Conservation (phyloP, 352 stramenopile species). For the Phytopythium chamaehyphon region DNA sequence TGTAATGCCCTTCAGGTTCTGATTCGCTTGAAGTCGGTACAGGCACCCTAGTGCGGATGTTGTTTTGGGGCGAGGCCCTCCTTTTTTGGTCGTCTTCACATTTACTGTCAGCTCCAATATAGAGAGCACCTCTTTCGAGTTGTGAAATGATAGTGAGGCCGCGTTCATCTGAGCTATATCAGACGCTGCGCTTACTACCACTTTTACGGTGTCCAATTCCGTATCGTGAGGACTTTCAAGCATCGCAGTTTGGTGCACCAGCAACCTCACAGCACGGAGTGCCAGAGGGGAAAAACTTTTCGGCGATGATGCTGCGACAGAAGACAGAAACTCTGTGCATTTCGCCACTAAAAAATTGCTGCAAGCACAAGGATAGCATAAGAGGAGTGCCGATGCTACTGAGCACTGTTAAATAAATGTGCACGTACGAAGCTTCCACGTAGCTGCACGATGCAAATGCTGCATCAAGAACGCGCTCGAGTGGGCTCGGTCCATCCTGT, state of each 20-base stretch:
- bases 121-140: conserved; percentile 13
- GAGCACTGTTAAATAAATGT: neutral
- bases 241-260: conserved; percentile 35
- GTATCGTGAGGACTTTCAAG: conserved; percentile 25
- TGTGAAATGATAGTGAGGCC: neutral
- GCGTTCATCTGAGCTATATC: conserved; percentile 3
- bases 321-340: conserved; percentile 34
- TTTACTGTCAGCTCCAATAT: conserved; percentile 24
- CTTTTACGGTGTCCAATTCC: conserved; percentile 24
- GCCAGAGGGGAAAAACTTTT: conserved; percentile 23
- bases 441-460: neutral
- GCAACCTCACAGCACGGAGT: conserved; percentile 27
- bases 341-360: conserved; percentile 31
- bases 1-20: conserved; percentile 16
- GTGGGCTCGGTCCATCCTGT: neutral
- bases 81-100: conserved; percentile 14
- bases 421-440: conserved; percentile 3
- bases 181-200: conserved; percentile 26
- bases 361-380: neutral
- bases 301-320: conserved; percentile 18
- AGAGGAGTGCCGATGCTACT: neutral
- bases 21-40: conserved; percentile 22
- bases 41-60: conserved; percentile 31
- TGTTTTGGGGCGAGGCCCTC: conserved; percentile 15
- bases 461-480: conserved; percentile 1